Evolutionary conservation across 148 eudicot species (phyloP), one percentile per base, ranked within the genome.

Genomic region (Spergularia marina): DNA sequence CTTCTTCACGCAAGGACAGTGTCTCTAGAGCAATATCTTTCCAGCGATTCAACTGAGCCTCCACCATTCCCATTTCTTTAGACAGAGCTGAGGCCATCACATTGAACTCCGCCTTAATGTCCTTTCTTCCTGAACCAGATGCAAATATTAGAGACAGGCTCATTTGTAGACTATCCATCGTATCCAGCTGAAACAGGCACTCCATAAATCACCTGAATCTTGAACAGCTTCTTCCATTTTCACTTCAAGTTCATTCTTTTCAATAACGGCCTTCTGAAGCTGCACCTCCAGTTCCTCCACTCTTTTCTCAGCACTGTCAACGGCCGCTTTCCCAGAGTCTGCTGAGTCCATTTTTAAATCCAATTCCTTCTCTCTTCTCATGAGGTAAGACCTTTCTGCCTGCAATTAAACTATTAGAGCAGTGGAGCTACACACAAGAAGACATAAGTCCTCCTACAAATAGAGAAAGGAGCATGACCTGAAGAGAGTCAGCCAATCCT

Each of bases 141-240:
- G 55, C 47, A 41, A 53, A 60, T 68, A 25, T 55, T 59, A 79
- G 70, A 70, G 69, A 72, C n/a, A 41, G 16, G 21, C 23, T 16
- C 6, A 16, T 12, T 34, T 10, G 34, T 52, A 65, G 53, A 68
- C 57, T 21, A 73, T 54, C 67, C 49, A 61, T 36, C 44, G 36
- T 40, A 55, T 55, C 16, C 52, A 60, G 54, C 8, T 53, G 53
- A 7, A 59, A 23, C 21, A 70, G 10, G 41, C 65, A 81, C 18
- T 41, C 52, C 68, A 64, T 13, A 47, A 77, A 18, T 75, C 71
- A 95, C 98, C 97, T 86, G 93, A 85, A 86, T 92, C 97, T 85
- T 95, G 97, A 70, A 89, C 71, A 80, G 91, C 88, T 87, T 92
- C 98, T 85, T 95, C 98, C 96, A 92, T 82, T 84, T 86, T 90